These are phyloP conservation scores for Epichloe amarillans DNA, from an alignment of 2,329 filamentous ascomycete species.

Conservation along the genomic window DNA sequence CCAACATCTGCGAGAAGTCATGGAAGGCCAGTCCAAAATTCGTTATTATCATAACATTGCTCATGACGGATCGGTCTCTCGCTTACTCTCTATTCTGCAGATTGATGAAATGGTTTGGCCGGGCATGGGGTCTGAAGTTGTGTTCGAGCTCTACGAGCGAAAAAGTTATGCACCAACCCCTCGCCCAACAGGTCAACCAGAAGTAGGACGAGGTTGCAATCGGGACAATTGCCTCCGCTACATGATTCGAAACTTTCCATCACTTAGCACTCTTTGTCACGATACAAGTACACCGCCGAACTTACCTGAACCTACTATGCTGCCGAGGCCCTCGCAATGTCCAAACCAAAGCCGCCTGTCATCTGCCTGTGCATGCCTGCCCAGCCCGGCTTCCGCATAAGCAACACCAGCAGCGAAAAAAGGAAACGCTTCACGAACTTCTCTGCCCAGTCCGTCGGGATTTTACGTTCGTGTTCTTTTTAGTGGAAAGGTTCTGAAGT, in stretches of 20 bases:
- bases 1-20: slow-evolving; percentile 44
- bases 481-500: slow-evolving; percentile 51
- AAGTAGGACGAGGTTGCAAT: slow-evolving; percentile 11
- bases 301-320: neutral
- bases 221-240: slow-evolving; percentile 19
- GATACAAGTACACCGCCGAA: neutral
- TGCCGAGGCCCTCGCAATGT: slow-evolving; percentile 13
- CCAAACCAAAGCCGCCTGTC: slow-evolving; percentile 10
- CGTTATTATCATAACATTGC: slow-evolving; percentile 65
- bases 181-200: slow-evolving; percentile 9
- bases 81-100: slow-evolving; percentile 57
- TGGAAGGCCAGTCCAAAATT: slow-evolving; percentile 24
- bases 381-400: slow-evolving; percentile 4
- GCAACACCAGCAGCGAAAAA: neutral
- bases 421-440: neutral
- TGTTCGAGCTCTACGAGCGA: slow-evolving; percentile 58
- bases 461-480: slow-evolving; percentile 57
- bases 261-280: slow-evolving; percentile 14
- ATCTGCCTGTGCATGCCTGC: slow-evolving; percentile 17
- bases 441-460: slow-evolving; percentile 7
- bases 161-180: slow-evolving; percentile 8
- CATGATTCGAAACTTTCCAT: slow-evolving; percentile 13
- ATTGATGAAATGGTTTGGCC: slow-evolving; percentile 70
- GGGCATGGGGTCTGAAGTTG: slow-evolving; percentile 66
- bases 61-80: slow-evolving; percentile 61